Evolutionary conservation across 2,329 filamentous ascomycete species (phyloP).

Genomic region (Paracorniculantispora psalliotae): DNA sequence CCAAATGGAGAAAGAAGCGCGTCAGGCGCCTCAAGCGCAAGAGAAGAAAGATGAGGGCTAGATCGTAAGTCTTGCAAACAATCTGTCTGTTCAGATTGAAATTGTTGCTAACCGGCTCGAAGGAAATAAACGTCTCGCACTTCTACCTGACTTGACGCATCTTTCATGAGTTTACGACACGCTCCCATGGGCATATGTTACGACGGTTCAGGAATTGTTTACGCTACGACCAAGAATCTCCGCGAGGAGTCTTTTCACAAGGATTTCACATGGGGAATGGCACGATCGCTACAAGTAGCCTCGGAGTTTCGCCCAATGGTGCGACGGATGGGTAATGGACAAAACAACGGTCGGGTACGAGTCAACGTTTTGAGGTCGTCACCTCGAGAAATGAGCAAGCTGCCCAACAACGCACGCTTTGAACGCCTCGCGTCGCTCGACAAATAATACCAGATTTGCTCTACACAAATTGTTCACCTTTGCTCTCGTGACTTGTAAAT

Average conservation of each 20-base stretch:
- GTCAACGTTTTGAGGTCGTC: slow-evolving; percentile 13
- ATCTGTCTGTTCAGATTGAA: background rate
- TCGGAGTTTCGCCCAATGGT: slow-evolving; percentile 13
- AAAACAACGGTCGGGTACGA: slow-evolving; percentile 15
- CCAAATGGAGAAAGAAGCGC: slow-evolving; percentile 99
- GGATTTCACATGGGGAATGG: slow-evolving; percentile 6
- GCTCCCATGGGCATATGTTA: slow-evolving; percentile 20
- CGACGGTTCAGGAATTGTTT: slow-evolving; percentile 12
- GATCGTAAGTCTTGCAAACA: slow-evolving; percentile 66
- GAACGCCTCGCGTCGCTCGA: slow-evolving; percentile 13
- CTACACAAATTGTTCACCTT: background rate
- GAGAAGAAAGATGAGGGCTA: slow-evolving; percentile 99
- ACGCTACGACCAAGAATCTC: slow-evolving; percentile 7
- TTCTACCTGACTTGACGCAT: slow-evolving; percentile 51
- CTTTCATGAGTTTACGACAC: slow-evolving; percentile 35
- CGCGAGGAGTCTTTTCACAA: slow-evolving; percentile 1
- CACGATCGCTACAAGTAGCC: slow-evolving; percentile 7
- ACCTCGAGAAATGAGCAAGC: slow-evolving; percentile 12
- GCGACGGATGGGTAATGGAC: slow-evolving; percentile 15
- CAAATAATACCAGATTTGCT: slow-evolving; percentile 15
- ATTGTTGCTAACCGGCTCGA: slow-evolving; percentile 29
- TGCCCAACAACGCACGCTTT: slow-evolving; percentile 10
- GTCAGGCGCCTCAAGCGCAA: slow-evolving; percentile 98
- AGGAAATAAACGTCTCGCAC: slow-evolving; percentile 66
- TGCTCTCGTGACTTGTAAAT: slow-evolving; percentile 11